Conservation (phyloP, 768 basidiomycete species). For the Naematelia encephala region DNA sequence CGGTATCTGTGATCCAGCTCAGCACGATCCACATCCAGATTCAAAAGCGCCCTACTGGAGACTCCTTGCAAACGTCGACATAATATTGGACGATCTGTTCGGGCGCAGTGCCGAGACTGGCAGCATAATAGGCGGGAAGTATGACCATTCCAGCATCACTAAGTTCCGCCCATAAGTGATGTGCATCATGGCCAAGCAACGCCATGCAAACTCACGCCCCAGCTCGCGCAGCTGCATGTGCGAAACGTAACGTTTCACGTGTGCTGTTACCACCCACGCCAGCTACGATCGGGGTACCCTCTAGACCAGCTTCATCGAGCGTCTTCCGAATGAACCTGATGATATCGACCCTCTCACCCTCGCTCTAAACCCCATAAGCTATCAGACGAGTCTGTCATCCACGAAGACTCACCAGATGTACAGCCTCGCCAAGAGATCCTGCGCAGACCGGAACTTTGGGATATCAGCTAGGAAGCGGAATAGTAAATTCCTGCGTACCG, state of each 20-base stretch:
- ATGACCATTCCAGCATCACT: constrained; percentile 83
- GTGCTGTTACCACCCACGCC: constrained; percentile 78
- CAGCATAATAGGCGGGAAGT: constrained; percentile 77
- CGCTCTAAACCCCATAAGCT: too few species aligned
- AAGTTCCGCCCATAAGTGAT: constrained; percentile 58
- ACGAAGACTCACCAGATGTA: constrained; percentile 58
- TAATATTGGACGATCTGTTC: constrained; percentile 72
- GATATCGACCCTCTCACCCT: constrained; percentile 62
- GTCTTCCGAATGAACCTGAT: constrained; percentile 65
- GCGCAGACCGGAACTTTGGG: constrained; percentile 63
- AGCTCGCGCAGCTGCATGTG: constrained; percentile 43
- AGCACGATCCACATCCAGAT: not conserved
- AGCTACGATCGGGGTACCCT: constrained; percentile 63
- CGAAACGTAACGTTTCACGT: constrained; percentile 70
- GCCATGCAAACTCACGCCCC: constrained; percentile 30
- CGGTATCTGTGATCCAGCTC: not conserved
- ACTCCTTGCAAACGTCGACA: constrained; percentile 68
- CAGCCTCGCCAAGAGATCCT: constrained; percentile 79
- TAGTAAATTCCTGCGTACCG: too few species aligned
- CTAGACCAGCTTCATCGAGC: constrained; percentile 63
- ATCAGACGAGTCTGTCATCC: too few species aligned
- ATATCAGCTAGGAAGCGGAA: constrained; percentile 62
- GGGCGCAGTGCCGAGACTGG: constrained; percentile 58
- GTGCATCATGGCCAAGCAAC: not conserved
- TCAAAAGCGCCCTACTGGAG: constrained; percentile 65